Conservation (phyloP, 1,284 basidiomycete genomes). For the Filobasidium uniguttulatum region DNA sequence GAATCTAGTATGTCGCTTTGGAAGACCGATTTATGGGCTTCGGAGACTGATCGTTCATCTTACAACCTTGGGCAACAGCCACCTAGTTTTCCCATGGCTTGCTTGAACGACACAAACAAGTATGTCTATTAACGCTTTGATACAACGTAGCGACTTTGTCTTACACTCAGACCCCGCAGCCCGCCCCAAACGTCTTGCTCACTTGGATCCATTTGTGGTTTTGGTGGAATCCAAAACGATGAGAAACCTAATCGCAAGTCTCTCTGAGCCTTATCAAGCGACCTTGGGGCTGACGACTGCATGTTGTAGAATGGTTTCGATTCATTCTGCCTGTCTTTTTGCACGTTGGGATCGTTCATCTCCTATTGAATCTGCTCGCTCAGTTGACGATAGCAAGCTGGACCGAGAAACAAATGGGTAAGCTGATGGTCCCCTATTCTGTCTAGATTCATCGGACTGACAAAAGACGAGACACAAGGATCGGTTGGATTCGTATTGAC, state of each 20-base stretch:
- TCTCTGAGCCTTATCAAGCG: constrained; percentile 30
- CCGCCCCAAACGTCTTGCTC: constrained; percentile 56
- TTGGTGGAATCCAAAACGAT: constrained; percentile 58
- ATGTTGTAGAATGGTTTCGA: constrained; percentile 38
- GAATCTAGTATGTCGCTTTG: constrained; percentile 20
- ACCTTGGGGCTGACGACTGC: neutral
- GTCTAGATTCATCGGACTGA: neutral
- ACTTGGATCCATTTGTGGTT: constrained; percentile 72
- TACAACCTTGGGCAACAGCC: constrained; percentile 39
- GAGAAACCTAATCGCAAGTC: constrained; percentile 69
- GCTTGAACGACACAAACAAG: constrained; percentile 41
- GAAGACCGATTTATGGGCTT: no score
- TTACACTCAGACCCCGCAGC: constrained; percentile 39
- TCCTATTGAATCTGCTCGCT: constrained; percentile 76
- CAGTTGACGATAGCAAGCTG: constrained; percentile 47
- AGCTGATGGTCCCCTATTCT: neutral
- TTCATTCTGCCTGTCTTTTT: constrained; percentile 78
- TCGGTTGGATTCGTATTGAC: constrained; percentile 63
- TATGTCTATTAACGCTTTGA: constrained; percentile 16
- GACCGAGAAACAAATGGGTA: constrained; percentile 32
- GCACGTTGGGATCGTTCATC: constrained; percentile 81
- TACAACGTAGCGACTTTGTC: neutral
- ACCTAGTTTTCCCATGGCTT: constrained; percentile 48
- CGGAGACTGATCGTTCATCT: neutral
- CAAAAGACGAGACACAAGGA: constrained; percentile 39